phyloP scores from a whole-genome alignment of 371 early-diverging fungal genomes.

The Mucor indicus region DNA sequence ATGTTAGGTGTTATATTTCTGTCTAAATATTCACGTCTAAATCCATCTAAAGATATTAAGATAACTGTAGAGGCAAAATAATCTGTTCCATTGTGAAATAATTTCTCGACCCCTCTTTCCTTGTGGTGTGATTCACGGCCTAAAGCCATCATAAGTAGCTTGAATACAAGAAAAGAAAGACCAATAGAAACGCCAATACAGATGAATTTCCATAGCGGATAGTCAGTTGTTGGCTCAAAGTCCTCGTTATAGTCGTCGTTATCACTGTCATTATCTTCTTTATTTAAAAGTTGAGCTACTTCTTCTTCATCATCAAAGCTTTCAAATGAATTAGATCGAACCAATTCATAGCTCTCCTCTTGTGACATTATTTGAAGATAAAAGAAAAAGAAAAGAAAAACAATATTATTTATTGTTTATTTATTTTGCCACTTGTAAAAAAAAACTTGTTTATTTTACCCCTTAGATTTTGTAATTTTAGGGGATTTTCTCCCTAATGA shows the following conservation, averaged over 20 bases:
- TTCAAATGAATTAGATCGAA: conserved; percentile 4
- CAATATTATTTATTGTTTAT: no score
- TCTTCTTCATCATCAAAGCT: conserved; percentile 11
- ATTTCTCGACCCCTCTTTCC: conserved; percentile 16
- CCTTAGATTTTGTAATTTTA: no score
- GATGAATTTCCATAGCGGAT: conserved; percentile 3
- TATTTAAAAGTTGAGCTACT: conserved; percentile 13
- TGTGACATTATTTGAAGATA: not conserved
- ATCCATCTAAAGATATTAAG: conserved; percentile 91
- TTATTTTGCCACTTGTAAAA: no score
- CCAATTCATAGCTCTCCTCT: conserved; percentile 19
- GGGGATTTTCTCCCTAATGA: no score
- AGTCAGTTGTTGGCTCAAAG: not conserved
- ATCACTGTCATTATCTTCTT: conserved; percentile 12
- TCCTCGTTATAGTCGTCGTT: conserved; percentile 2
- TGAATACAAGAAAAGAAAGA: conserved; percentile 25
- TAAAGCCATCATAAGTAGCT: conserved; percentile 16
- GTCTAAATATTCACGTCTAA: conserved; percentile 81
- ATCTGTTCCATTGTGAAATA: conserved; percentile 65
- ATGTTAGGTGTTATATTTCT: conserved; percentile 73
- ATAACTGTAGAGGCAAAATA: conserved; percentile 75
- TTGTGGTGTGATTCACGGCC: conserved; percentile 5
- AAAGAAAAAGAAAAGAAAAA: not conserved
- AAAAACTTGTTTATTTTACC: no score
- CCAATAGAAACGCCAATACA: conserved; percentile 17